phyloP scores from a whole-genome alignment of 768 basidiomycete genomes.

The Kockovaella imperatae region DNA sequence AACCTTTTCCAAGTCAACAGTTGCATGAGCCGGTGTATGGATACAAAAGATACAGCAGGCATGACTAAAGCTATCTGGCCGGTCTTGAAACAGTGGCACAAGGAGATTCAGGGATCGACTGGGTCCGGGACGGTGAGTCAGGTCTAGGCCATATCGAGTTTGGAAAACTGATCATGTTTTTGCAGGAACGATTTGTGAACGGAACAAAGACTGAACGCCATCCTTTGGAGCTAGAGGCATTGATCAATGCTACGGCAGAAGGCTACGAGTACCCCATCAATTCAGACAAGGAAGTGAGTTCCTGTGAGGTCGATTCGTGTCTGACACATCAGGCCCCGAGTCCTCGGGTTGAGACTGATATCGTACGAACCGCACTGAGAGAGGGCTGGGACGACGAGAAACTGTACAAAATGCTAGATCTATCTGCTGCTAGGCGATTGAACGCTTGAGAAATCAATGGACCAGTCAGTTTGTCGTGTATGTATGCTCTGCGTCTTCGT shows the following conservation, averaged over 20 bases:
- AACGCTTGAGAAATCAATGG: too few species aligned
- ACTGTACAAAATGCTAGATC: background rate
- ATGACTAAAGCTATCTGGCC: slow-evolving; percentile 9
- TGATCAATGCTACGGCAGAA: background rate
- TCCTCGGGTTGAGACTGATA: too few species aligned
- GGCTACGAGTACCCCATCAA: background rate
- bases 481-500: too few species aligned
- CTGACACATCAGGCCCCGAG: background rate
- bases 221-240: background rate
- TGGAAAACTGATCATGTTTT: too few species aligned
- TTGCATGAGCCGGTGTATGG: slow-evolving; percentile 5
- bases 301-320: background rate
- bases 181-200: background rate
- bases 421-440: too few species aligned
- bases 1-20: slow-evolving; percentile 12
- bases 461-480: too few species aligned
- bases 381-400: slow-evolving; percentile 1
- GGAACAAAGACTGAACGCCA: background rate
- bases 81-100: background rate
- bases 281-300: background rate
- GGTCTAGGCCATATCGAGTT: too few species aligned
- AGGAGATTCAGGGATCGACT: background rate
- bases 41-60: slow-evolving; percentile 1
- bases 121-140: too few species aligned
- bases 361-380: background rate